Evolutionary conservation across 2,329 filamentous ascomycete genomes (phyloP).

Genomic region (Fusarium beomiforme): DNA sequence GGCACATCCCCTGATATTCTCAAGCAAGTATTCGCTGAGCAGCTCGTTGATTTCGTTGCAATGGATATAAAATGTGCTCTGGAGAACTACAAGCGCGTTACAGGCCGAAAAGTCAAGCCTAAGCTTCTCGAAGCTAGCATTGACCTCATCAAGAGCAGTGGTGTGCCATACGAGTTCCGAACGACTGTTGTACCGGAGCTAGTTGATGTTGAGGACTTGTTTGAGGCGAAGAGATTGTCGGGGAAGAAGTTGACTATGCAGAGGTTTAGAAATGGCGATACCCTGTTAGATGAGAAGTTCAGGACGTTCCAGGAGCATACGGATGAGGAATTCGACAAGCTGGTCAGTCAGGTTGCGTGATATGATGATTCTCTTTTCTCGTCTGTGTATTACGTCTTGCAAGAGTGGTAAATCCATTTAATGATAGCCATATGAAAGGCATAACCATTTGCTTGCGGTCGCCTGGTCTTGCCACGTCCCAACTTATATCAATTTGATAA

Average conservation of each 20-base stretch:
- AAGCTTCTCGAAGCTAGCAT: constrained; percentile 31
- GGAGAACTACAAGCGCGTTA: constrained; percentile 37
- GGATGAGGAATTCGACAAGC: constrained; percentile 26
- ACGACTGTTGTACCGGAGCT: constrained; percentile 36
- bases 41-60: constrained; percentile 31
- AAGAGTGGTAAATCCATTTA: not conserved
- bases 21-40: constrained; percentile 12
- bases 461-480: no score
- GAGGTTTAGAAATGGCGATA: constrained; percentile 29
- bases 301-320: constrained; percentile 28
- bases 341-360: constrained; percentile 30
- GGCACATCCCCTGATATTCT: constrained; percentile 15
- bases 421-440: not conserved
- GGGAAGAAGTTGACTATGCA: constrained; percentile 39
- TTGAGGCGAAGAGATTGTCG: constrained; percentile 34
- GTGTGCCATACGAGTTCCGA: constrained; percentile 33
- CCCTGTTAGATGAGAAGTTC: constrained; percentile 5
- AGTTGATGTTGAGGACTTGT: constrained; percentile 37
- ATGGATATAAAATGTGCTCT: constrained; percentile 42
- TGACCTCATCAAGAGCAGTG: constrained; percentile 31
- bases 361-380: rapidly evolving
- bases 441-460: no score
- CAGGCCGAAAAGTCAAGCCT: constrained; percentile 28
- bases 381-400: not conserved
- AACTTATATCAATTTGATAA: no score